Conservation (phyloP, 1,284 basidiomycete genomes). For the Agaricales sp. region DNA sequence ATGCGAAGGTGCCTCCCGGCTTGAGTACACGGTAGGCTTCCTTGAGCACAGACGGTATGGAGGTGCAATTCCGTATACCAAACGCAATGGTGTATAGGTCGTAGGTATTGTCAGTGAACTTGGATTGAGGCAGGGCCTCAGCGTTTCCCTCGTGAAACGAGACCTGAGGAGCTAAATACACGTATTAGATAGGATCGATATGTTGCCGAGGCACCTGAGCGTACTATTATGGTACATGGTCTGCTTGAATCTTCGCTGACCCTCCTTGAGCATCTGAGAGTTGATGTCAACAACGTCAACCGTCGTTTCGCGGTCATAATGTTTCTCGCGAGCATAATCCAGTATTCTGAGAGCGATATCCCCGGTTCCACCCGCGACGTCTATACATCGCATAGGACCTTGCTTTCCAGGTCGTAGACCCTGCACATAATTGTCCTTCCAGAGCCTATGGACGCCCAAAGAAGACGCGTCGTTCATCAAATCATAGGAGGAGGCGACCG, state of each 20-base stretch:
- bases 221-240: conserved; percentile 95
- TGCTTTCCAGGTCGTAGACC: conserved; percentile 70
- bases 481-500: conserved; percentile 94
- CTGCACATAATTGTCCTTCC: conserved; percentile 93
- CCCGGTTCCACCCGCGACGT: conserved; percentile 96
- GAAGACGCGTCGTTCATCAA: conserved; percentile 99
- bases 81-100: conserved; percentile 99
- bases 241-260: conserved; percentile 83
- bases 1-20: conserved; percentile 93
- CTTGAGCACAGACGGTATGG: conserved; percentile 77
- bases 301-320: conserved; percentile 80
- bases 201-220: conserved; percentile 20
- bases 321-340: conserved; percentile 84
- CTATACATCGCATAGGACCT: conserved; percentile 74
- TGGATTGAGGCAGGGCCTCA: conserved; percentile 59
- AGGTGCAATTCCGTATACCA: conserved; percentile 97
- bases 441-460: conserved; percentile 90
- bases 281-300: conserved; percentile 97
- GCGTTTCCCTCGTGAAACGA: conserved; percentile 93
- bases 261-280: conserved; percentile 90
- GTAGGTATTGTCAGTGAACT: conserved; percentile 74
- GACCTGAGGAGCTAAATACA: conserved; percentile 75
- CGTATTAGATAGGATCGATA: conserved; percentile 1
- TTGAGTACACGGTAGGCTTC: conserved; percentile 95
- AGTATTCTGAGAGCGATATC: conserved; percentile 95